Percentiles rank a stretch among this genome's conserved stretches.
phyloP scores from a whole-genome alignment of 2,329 filamentous ascomycete genomes.

The Neoascochyta sp. region DNA sequence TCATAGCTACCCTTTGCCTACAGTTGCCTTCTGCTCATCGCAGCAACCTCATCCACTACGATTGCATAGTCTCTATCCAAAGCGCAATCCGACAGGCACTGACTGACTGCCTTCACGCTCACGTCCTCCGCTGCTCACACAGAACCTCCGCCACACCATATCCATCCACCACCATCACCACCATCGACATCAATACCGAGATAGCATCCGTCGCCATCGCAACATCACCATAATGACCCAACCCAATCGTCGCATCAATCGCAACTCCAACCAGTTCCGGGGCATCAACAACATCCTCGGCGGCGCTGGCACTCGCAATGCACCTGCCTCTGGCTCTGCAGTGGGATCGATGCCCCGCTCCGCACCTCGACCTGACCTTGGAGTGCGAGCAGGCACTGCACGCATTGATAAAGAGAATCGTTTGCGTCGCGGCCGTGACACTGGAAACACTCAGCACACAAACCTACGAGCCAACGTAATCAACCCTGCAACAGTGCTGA shows the following conservation, averaged over 20 bases:
- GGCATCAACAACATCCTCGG: constrained; percentile 4
- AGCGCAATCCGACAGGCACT: too few relatives aligned
- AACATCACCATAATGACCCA: constrained; percentile 2
- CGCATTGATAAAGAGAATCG: background rate
- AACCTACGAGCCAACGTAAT: background rate
- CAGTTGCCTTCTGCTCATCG: too few relatives aligned
- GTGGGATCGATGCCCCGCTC: background rate
- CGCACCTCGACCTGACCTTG: background rate
- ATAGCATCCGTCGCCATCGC: too few relatives aligned
- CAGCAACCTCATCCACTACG: too few relatives aligned
- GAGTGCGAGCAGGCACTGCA: background rate
- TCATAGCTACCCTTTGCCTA: too few relatives aligned
- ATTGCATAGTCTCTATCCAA: too few relatives aligned
- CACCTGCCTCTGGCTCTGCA: background rate
- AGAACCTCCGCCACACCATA: background rate
- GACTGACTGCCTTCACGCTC: too few relatives aligned
- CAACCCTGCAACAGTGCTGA: background rate
- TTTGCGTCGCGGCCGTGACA: background rate
- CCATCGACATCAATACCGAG: background rate
- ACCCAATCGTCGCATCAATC: background rate
- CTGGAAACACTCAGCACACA: background rate
- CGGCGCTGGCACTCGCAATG: background rate
- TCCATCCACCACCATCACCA: background rate
- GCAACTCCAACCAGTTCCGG: constrained; percentile 2
- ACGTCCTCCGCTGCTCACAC: too few relatives aligned